Conservation (phyloP, 768 basidiomycete genomes). For the Kwoniella sp. region DNA sequence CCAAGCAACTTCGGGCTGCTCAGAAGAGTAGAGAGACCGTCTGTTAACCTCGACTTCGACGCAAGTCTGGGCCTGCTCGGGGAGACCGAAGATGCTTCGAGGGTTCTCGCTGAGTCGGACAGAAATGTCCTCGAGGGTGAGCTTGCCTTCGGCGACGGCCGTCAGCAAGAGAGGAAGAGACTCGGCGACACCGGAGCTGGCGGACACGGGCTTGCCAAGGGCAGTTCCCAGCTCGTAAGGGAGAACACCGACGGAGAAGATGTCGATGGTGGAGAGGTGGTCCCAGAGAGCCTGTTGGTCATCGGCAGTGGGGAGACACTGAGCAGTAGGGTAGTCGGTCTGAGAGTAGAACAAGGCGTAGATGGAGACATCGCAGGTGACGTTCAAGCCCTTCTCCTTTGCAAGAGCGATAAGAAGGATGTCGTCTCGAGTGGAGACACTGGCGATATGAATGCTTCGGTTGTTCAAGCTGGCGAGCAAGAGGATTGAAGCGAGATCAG, state of each 20-base stretch:
- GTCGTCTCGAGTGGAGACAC: conserved; percentile 83
- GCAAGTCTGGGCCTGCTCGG: conserved; percentile 80
- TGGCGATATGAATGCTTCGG: conserved; percentile 85
- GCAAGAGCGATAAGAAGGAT: conserved; percentile 86
- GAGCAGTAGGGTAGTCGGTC: conserved; percentile 70
- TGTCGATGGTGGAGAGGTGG: conserved; percentile 79
- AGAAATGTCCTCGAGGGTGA: conserved; percentile 81
- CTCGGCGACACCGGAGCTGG: conserved; percentile 82
- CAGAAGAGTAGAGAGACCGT: conserved; percentile 62
- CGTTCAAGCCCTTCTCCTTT: conserved; percentile 89
- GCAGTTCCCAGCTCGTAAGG: conserved; percentile 76
- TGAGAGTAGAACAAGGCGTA: conserved; percentile 85
- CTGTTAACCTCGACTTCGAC: conserved; percentile 92
- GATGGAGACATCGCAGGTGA: conserved; percentile 93
- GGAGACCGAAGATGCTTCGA: conserved; percentile 82
- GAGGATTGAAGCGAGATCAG: conserved; percentile 88
- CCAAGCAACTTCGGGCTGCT: conserved; percentile 61
- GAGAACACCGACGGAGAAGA: conserved; percentile 82
- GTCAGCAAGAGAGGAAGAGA: conserved; percentile 82
- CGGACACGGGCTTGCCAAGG: conserved; percentile 64
- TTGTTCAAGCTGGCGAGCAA: conserved; percentile 90
- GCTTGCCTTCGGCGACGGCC: conserved; percentile 75
- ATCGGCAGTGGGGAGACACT: conserved; percentile 68
- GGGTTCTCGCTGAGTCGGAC: conserved; percentile 89
- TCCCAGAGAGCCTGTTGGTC: conserved; percentile 86